Base-by-base conservation (phyloP, 805 yeast species). In the Saccharomycodes ludwigii region DNA sequence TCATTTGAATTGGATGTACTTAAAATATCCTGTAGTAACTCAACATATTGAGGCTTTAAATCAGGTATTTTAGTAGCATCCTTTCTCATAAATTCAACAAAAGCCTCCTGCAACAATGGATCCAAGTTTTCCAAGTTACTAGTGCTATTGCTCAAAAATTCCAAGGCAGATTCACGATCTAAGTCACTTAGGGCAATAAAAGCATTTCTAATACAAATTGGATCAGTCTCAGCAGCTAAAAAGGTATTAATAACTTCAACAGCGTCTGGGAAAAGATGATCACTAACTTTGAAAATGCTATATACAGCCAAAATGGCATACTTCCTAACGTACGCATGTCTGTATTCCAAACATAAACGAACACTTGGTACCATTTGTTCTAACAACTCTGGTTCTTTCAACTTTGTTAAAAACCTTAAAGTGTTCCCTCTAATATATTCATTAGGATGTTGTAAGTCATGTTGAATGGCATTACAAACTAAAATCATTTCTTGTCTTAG, bases 401-500 rank as follows among this genome's bases (percentile, higher is more conserved):
- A 67, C 54, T 91, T 93, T 38, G 88, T 73, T 50, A 93, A 68
- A 57, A 85, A 88, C 49, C 97, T 74, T 57, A 91, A 66, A 7
- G 97, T 88, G 48, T 84, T 84, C 44, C 99, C 99, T 49, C 97
- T 74, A 42, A 91, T 79, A 54, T 78, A 91, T 59, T 91, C 98
- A 64, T 91, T 91, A 31, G 98, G 95, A 60, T 93, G 98, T 60
- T 86, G 96, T 46, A 91, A 70, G 55, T 91, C 99, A 57, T 85
- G 86, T 58, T 91, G 94, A 49, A 91, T 84, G 33, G 97, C 95
- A 56, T 93, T 93, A 64, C 97, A 91, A 31, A 88, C 97, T 41
- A 91, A 72, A 58, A 93, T 88, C 97, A 91, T 91, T 62, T 91
- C 99, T 56, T 88, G 97, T 61, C 83, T 83, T 67, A 93, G 71